Base-by-base conservation (phyloP, 768 basidiomycete species). In the Sporobolomyces phaffii region DNA sequence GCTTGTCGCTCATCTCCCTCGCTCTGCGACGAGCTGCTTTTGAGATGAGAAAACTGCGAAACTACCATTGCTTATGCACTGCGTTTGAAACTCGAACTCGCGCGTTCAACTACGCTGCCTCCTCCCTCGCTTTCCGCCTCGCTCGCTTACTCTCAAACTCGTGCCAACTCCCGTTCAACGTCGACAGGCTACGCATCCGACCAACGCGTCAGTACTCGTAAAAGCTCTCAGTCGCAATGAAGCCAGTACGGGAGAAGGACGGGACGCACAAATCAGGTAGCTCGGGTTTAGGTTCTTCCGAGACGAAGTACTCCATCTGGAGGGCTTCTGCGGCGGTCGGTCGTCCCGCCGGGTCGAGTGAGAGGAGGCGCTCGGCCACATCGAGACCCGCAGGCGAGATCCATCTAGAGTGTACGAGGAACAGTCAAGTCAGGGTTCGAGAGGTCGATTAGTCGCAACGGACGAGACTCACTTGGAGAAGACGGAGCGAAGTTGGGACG, bases 141-240 rank as follows among this genome's bases (percentile, higher is more conserved):
- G 77, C 79, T 44, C 90, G 83, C 79, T 97, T 99, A 17, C 90
- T 89, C 77, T 97, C 93, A 69, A 93, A 82, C 77, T 99, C 96
- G 78, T 99, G 96, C 90, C 93, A 97, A 77, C 98, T 96, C 49
- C 96, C 94, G 76, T 90, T 85, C 45, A 96, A 78, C 17, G 83
- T 83, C 17, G 87, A 83, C 64, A 98, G 79, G 58, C 92, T 58
- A 18, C 20, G 26, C 18, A 3, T 17, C 9, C 24, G 22, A 45
- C 11, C 29, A 45, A 33, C 15, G 1, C 13, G 18, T 48, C 22
- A 26, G 38, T 28, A n/a, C n/a, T n/a, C n/a, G n/a, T n/a, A n/a
- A n/a, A n/a, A n/a, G n/a, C n/a, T n/a, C n/a, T n/a, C n/a, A n/a
- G n/a, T n/a, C 18, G 47, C 11, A n/a, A 31, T 24, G 22, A 48